Conservation (phyloP, 345 rosid species). For the Streptanthus diversifolius region DNA sequence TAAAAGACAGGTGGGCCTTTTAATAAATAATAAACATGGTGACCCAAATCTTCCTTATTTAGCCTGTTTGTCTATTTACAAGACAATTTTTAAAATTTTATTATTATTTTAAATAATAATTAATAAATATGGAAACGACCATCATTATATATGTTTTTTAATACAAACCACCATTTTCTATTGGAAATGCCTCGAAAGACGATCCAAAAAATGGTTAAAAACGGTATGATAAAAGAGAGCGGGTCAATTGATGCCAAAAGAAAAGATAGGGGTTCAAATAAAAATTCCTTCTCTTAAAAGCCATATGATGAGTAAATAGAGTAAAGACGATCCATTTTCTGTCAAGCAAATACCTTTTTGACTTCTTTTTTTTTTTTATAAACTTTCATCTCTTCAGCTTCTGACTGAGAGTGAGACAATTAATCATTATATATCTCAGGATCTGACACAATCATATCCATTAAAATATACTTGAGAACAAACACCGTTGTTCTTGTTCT, state of each 20-base stretch:
- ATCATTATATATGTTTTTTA: background rate
- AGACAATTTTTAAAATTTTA: background rate
- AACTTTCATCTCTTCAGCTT: slow-evolving; percentile 1
- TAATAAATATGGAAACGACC: too few species aligned
- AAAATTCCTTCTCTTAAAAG: background rate
- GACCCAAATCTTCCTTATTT: background rate
- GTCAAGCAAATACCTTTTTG: background rate
- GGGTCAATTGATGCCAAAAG: background rate
- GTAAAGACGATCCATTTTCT: background rate
- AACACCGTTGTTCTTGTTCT: slow-evolving; percentile 30
- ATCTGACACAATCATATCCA: slow-evolving; percentile 12
- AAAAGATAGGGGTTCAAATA: background rate
- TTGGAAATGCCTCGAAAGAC: background rate
- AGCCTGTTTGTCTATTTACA: background rate
- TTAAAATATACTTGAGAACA: slow-evolving; percentile 19
- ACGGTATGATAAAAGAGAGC: background rate
- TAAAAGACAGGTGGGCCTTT: background rate
- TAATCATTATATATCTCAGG: slow-evolving; percentile 23
- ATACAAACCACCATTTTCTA: background rate
- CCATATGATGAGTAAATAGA: background rate
- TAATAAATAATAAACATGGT: background rate
- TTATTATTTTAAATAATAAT: too few species aligned
- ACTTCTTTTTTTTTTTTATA: background rate
- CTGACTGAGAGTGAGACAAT: slow-evolving; percentile 2
- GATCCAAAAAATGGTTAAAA: background rate